Percentiles rank a stretch among this genome's conserved stretches.
These are phyloP conservation scores for Sphagnum tenellum DNA, from an alignment of 225 moss, liverwort and hornwort species.

Conservation along the genomic window DNA sequence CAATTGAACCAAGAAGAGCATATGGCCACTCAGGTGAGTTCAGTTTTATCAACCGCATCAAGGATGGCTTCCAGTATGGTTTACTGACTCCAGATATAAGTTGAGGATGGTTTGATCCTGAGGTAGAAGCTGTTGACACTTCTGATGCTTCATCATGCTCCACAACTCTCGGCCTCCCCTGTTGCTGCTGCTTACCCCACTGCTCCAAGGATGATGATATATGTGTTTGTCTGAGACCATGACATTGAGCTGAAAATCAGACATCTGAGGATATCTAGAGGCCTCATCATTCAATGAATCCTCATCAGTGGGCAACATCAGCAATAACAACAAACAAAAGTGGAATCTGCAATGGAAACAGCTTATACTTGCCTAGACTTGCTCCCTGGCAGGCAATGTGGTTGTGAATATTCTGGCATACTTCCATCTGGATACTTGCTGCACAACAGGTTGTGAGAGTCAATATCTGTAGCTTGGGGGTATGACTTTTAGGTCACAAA, in stretches of 20 bases:
- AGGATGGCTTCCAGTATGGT: slow-evolving; percentile 23
- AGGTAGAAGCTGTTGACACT: slow-evolving; percentile 27
- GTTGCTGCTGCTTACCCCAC: slow-evolving; percentile 10
- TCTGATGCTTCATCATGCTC: slow-evolving; percentile 20
- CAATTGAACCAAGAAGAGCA: slow-evolving; percentile 43
- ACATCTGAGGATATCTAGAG: no score
- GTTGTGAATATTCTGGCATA: slow-evolving; percentile 38
- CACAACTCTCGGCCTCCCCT: slow-evolving; percentile 2
- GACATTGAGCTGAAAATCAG: no score
- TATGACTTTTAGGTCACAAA: no score
- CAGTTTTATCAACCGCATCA: slow-evolving; percentile 27
- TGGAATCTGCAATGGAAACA: no score
- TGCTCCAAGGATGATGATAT: slow-evolving; percentile 27
- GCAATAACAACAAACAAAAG: no score
- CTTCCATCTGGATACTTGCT: slow-evolving; percentile 34
- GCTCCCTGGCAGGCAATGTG: slow-evolving; percentile 23
- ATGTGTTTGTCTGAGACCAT: slow-evolving; percentile 24
- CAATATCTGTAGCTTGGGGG: no score
- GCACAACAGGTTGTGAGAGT: slow-evolving; percentile 1
- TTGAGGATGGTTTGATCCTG: slow-evolving; percentile 22
- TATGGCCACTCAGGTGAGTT: slow-evolving; percentile 49
- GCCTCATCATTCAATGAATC: no score
- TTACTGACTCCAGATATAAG: slow-evolving; percentile 6
- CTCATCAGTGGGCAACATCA: no score
- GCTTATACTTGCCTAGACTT: slow-evolving; percentile 11